These are phyloP conservation scores for Daedaleopsis sinensis DNA, from an alignment of 768 basidiomycete species.

Conservation along the genomic window DNA sequence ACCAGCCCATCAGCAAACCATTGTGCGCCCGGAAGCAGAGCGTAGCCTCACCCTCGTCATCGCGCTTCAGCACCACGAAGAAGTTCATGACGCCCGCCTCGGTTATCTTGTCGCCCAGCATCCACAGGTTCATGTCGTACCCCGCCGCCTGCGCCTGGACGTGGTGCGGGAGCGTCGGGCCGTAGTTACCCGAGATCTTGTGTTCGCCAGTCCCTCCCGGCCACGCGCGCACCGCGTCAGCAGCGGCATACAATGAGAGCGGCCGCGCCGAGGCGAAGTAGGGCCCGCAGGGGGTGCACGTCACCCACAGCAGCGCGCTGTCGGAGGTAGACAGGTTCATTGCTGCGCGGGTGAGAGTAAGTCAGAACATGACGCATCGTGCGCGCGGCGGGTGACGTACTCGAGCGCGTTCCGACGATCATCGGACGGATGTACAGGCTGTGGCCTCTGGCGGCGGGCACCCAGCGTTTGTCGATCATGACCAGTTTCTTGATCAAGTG, in stretches of 20 bases:
- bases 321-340: constrained; percentile 75
- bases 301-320: constrained; percentile 84
- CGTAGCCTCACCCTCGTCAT: constrained; percentile 40
- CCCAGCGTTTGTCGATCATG: constrained; percentile 75
- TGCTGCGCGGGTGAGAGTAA: constrained; percentile 14
- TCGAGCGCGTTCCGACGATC: constrained; percentile 51
- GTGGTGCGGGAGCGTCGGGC: constrained; percentile 44
- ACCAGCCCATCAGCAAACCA: background rate
- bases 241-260: constrained; percentile 50
- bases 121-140: constrained; percentile 59
- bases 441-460: constrained; percentile 70
- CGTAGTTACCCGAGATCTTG: constrained; percentile 51
- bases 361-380: background rate
- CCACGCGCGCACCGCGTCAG: constrained; percentile 52
- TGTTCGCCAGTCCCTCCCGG: constrained; percentile 58
- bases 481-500: constrained; percentile 68
- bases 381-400: constrained; percentile 22
- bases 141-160: constrained; percentile 48
- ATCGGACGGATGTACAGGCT: constrained; percentile 89
- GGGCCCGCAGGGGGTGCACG: constrained; percentile 64
- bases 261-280: constrained; percentile 54
- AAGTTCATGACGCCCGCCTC: constrained; percentile 60
- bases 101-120: constrained; percentile 43
- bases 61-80: constrained; percentile 48
- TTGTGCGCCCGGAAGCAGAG: background rate